A percentile compares a stretch with the other conserved stretches of the same genome.
Evolutionary conservation across 495 filamentous ascomycete species (phyloP).

Genomic region (Aspergillus nanangensis): DNA sequence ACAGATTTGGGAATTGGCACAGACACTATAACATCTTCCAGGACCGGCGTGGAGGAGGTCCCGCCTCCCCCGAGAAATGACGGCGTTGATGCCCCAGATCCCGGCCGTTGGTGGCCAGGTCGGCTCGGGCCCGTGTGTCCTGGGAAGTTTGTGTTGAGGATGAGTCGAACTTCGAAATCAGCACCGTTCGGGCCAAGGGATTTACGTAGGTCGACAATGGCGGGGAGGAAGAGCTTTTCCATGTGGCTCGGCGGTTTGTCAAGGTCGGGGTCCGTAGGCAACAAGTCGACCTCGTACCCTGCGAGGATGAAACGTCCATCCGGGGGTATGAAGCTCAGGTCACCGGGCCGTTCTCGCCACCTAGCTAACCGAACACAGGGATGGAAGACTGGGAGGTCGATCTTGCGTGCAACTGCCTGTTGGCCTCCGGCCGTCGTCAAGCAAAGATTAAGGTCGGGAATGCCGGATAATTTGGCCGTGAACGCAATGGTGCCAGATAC

Average conservation of each 20-base stretch:
- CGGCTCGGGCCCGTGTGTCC: too few relatives aligned
- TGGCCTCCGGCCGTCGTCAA: constrained; percentile 72
- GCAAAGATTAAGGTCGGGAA: constrained; percentile 82
- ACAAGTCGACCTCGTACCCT: constrained; percentile 89
- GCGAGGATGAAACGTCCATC: constrained; percentile 94
- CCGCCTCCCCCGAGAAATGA: constrained; percentile 57
- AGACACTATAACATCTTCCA: constrained; percentile 78
- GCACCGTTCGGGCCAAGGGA: constrained; percentile 65
- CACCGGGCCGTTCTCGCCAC: constrained; percentile 84
- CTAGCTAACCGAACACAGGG: constrained; percentile 82
- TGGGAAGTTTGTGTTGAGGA: constrained; percentile 60
- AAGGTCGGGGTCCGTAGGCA: constrained; percentile 54
- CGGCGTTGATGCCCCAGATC: constrained; percentile 55
- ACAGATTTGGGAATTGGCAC: constrained; percentile 78
- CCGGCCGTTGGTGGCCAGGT: constrained; percentile 30
- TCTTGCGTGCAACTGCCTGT: constrained; percentile 64
- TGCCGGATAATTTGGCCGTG: constrained; percentile 88
- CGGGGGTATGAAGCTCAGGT: constrained; percentile 90
- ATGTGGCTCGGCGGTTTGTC: constrained; percentile 44
- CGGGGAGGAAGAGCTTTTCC: constrained; percentile 73
- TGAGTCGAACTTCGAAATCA: constrained; percentile 86
- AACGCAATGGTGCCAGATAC: constrained; percentile 92
- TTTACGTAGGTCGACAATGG: constrained; percentile 75
- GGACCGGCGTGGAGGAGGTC: constrained; percentile 44
- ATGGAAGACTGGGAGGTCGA: constrained; percentile 93